Evolutionary conservation across 176 grass and related monocot species (phyloP).

Genomic region (Tillandsia fasciculata): DNA sequence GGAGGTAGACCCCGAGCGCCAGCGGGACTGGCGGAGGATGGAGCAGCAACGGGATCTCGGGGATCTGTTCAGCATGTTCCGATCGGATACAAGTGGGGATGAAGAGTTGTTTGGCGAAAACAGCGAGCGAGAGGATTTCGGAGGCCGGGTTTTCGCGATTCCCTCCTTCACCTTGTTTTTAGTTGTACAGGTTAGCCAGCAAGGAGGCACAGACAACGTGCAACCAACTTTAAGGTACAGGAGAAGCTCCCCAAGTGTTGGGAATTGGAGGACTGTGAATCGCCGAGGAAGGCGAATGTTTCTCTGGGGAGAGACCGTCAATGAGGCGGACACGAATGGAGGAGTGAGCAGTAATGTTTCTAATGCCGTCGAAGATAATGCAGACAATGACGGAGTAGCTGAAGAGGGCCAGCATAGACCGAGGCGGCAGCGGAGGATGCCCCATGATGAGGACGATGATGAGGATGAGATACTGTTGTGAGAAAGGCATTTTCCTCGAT

Average conservation of each 20-base stretch:
- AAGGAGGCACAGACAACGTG: background rate
- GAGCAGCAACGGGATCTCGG: constrained; percentile 76
- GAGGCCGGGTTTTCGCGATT: constrained; percentile 13
- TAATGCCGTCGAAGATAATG: background rate
- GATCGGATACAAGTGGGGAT: constrained; percentile 27
- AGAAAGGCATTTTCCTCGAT: background rate
- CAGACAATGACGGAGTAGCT: constrained; percentile 4
- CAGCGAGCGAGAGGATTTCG: constrained; percentile 31
- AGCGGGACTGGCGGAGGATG: constrained; percentile 66
- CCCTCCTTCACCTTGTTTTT: constrained; percentile 52
- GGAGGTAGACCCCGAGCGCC: constrained; percentile 70
- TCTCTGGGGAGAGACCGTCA: constrained; percentile 12
- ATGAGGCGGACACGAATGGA: background rate
- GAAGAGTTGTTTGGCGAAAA: constrained; percentile 6
- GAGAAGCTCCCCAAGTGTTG: background rate
- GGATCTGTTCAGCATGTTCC: constrained; percentile 81
- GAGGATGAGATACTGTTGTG: background rate
- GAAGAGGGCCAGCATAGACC: background rate
- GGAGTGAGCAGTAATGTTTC: constrained; percentile 8
- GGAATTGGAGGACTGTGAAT: background rate
- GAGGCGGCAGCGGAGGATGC: background rate
- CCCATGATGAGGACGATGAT: background rate
- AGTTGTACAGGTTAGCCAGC: constrained; percentile 31
- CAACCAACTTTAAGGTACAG: constrained; percentile 12
- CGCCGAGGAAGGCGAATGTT: constrained; percentile 20